A percentile compares a stretch with the other conserved stretches of the same genome.
These are phyloP conservation scores for Wickerhamomyces sp. DNA, from an alignment of 1,139 yeast genomes.

Conservation along the genomic window DNA sequence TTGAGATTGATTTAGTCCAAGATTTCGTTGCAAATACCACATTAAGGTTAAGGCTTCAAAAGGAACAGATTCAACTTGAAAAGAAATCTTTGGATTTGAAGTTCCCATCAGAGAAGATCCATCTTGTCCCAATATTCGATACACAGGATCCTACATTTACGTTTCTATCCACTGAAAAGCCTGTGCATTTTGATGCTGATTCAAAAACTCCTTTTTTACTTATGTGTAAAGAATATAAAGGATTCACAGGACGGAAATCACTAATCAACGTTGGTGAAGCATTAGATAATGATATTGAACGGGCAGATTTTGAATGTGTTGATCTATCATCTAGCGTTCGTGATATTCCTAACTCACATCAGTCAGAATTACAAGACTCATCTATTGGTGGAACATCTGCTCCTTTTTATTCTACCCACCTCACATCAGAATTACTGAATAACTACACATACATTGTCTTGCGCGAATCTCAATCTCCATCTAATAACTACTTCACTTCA, in stretches of 20 bases:
- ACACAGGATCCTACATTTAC: conserved; percentile 2
- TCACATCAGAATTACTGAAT: conserved; percentile 31
- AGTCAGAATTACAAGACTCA: conserved; percentile 38
- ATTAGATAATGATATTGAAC: neutral
- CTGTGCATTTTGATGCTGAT: conserved; percentile 1
- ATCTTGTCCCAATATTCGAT: conserved; percentile 6
- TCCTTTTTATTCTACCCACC: conserved; percentile 45
- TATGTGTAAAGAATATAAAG: conserved; percentile 5
- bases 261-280: neutral
- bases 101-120: conserved; percentile 1
- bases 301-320: conserved; percentile 29
- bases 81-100: neutral
- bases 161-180: conserved; percentile 5
- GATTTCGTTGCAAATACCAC: conserved; percentile 19
- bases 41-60: conserved; percentile 4
- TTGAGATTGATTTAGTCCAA: conserved; percentile 37
- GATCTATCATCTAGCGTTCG: conserved; percentile 34
- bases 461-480: conserved; percentile 28
- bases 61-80: conserved; percentile 4
- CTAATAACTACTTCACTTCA: conserved; percentile 33
- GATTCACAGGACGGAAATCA: neutral
- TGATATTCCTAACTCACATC: conserved; percentile 42
- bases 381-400: conserved; percentile 41
- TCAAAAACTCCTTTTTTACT: conserved; percentile 4
- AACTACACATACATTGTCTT: conserved; percentile 47